Evolutionary conservation across 2,329 filamentous ascomycete genomes (phyloP).

Genomic region (Penicillium sp.): DNA sequence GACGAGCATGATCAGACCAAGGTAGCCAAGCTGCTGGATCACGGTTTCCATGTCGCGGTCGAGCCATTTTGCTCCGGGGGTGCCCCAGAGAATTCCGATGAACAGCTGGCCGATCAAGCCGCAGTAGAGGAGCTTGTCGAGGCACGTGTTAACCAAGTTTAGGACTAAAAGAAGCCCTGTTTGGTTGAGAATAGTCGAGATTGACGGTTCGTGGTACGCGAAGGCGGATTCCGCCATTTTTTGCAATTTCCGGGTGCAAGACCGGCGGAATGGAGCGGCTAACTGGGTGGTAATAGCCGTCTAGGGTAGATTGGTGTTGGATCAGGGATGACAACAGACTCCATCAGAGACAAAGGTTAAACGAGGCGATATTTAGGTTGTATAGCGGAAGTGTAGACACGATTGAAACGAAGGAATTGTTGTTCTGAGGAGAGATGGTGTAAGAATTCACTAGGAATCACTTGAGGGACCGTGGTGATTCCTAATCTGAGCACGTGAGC

Average conservation of each 20-base stretch:
- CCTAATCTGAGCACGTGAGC: no score
- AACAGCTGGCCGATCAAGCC: slow-evolving; percentile 75
- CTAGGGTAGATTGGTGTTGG: background rate
- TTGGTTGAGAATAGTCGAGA: slow-evolving; percentile 63
- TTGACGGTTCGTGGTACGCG: slow-evolving; percentile 67
- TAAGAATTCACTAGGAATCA: no score
- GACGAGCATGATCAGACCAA: slow-evolving; percentile 73
- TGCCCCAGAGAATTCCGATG: slow-evolving; percentile 72
- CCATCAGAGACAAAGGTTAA: background rate
- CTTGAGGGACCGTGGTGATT: no score
- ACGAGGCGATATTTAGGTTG: no score
- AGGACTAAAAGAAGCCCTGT: slow-evolving; percentile 67
- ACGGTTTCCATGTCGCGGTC: slow-evolving; percentile 56
- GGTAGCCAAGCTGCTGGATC: slow-evolving; percentile 70
- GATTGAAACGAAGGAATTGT: no score
- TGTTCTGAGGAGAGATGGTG: no score
- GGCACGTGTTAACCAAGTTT: slow-evolving; percentile 61
- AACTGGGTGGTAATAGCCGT: background rate
- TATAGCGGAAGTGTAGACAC: no score
- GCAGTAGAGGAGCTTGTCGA: slow-evolving; percentile 69
- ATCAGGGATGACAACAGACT: background rate
- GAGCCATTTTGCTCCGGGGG: slow-evolving; percentile 68
- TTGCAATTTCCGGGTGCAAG: background rate
- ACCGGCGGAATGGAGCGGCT: background rate
- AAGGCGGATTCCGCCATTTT: slow-evolving; percentile 35